A percentile compares a stretch with the other conserved stretches of the same genome.
Conservation (phyloP, 139 green algal genomes). For the Deuterostichococcus epilithicus region DNA sequence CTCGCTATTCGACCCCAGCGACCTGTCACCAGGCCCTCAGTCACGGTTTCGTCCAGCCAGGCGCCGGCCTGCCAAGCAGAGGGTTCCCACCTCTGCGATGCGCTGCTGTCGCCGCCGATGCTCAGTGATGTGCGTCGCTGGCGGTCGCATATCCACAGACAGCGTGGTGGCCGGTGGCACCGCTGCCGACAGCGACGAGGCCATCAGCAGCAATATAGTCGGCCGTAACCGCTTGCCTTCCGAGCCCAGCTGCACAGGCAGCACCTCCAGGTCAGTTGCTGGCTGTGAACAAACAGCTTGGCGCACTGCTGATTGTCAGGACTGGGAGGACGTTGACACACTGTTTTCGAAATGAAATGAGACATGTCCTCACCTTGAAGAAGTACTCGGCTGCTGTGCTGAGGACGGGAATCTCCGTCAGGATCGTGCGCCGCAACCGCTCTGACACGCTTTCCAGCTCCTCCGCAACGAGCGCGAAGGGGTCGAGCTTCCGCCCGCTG, state of each 20-base stretch:
- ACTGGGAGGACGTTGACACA: neutral
- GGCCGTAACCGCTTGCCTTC: constrained; percentile 91
- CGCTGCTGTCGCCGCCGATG: constrained; percentile 82
- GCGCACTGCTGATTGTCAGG: neutral
- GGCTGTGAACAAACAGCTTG: neutral
- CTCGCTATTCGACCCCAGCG: too few relatives aligned
- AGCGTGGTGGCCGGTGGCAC: constrained; percentile 37
- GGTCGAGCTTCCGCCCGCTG: constrained; percentile 36
- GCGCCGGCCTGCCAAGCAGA: too few relatives aligned
- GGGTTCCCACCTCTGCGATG: constrained; percentile 63
- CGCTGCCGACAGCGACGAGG: constrained; percentile 58
- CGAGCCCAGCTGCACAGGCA: constrained; percentile 47
- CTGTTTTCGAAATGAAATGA: too few relatives aligned
- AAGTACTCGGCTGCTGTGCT: constrained; percentile 83
- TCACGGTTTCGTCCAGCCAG: too few relatives aligned
- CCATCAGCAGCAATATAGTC: constrained; percentile 85
- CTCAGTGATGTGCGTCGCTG: constrained; percentile 49
- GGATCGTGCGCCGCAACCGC: constrained; percentile 65
- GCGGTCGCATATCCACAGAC: constrained; percentile 50
- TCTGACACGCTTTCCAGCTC: constrained; percentile 82
- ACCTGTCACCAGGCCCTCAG: too few relatives aligned
- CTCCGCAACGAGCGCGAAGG: constrained; percentile 63
- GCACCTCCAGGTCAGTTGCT: neutral
- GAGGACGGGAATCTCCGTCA: constrained; percentile 81
- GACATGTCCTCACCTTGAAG: constrained; percentile 45